A percentile compares a stretch with the other conserved stretches of the same genome.
Conservation (phyloP, 2,329 filamentous ascomycete species). For the Colletotrichum lini region DNA sequence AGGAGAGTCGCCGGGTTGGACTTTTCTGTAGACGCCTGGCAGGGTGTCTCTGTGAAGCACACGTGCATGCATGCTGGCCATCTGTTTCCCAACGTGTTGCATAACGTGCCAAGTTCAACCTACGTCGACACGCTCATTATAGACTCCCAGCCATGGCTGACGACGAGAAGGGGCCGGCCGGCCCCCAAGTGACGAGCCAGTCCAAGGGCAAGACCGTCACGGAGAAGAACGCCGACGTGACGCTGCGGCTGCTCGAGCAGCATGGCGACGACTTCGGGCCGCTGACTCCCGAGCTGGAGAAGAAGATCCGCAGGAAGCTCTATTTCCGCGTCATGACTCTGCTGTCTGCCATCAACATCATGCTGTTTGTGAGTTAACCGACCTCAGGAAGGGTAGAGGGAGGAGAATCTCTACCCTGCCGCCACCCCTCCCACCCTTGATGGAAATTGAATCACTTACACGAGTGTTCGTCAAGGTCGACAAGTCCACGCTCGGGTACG, state of each 20-base stretch:
- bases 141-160: constrained; percentile 18
- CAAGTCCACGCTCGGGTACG: constrained; percentile 57
- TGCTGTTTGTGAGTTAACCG: constrained; percentile 52
- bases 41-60: not conserved
- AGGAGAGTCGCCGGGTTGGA: not conserved
- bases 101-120: not conserved
- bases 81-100: too few relatives aligned
- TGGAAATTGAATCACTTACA: not conserved
- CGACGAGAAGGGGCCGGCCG: constrained; percentile 13
- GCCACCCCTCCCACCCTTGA: too few relatives aligned
- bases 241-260: constrained; percentile 52
- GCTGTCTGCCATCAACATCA: constrained; percentile 52
- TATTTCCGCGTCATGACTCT: constrained; percentile 52
- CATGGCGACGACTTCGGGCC: constrained; percentile 50
- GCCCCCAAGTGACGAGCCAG: constrained; percentile 10
- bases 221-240: constrained; percentile 54
- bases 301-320: constrained; percentile 51
- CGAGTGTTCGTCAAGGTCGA: constrained; percentile 49
- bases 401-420: not conserved
- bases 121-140: too few relatives aligned
- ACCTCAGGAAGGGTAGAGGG: too few relatives aligned
- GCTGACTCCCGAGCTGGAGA: constrained; percentile 52
- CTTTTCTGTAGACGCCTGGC: not conserved
- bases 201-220: constrained; percentile 34
- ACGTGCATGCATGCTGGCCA: not conserved